phyloP scores from a whole-genome alignment of 2,329 filamentous ascomycete genomes.

The Fusarium sp. region DNA sequence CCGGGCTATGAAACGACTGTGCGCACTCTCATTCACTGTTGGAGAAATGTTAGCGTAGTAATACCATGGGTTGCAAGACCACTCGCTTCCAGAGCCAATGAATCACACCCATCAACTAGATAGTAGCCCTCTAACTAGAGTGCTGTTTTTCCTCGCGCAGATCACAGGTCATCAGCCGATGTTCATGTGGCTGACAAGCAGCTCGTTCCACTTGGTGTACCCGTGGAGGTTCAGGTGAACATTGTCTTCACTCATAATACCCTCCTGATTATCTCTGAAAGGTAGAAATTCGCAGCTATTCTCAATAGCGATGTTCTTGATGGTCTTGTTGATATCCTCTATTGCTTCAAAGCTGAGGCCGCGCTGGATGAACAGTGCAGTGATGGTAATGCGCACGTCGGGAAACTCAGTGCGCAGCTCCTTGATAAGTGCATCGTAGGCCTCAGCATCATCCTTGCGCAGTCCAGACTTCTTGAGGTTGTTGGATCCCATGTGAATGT shows the following conservation, averaged over 20 bases:
- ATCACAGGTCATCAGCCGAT: neutral
- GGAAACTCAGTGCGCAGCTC: neutral
- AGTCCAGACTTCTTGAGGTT: neutral
- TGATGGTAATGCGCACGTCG: neutral
- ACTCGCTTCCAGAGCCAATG: neutral
- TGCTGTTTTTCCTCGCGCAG: rapidly evolving
- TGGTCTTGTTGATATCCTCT: neutral
- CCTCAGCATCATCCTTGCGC: neutral
- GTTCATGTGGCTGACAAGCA: conserved; percentile 1
- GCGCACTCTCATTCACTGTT: no score
- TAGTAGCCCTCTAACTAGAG: neutral
- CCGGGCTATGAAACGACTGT: no score
- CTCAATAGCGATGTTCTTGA: neutral
- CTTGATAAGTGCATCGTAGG: neutral
- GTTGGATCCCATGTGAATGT: conserved; percentile 18
- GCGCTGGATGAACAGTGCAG: neutral
- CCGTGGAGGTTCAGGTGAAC: conserved; percentile 10
- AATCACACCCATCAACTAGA: neutral
- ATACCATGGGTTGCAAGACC: no score
- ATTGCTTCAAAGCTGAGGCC: neutral
- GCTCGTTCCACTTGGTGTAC: neutral
- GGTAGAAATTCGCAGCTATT: neutral
- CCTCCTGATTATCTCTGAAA: neutral
- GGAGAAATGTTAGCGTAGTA: no score
- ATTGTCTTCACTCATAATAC: conserved; percentile 2